Evolutionary conservation across 2,329 filamentous ascomycete species (phyloP).

Genomic region (Cercospora sp.): DNA sequence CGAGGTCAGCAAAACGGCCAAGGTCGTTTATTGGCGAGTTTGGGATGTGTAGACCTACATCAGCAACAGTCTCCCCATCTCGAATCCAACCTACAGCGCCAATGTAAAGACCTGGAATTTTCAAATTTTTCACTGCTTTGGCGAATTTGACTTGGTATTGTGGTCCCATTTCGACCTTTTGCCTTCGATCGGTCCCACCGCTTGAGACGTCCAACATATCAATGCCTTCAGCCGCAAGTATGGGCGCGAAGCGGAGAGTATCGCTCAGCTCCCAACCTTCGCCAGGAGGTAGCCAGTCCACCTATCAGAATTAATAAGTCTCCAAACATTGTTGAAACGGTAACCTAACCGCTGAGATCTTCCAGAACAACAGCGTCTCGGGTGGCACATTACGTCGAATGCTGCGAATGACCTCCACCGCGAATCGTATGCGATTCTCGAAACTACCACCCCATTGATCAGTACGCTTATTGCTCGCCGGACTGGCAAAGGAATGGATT

Average conservation of each 20-base stretch:
- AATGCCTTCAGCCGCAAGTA: background rate
- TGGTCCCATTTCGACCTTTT: background rate
- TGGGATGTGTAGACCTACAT: background rate
- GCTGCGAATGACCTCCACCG: background rate
- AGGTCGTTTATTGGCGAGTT: too few relatives aligned
- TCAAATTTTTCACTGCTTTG: background rate
- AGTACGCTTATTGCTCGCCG: background rate
- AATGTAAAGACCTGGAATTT: background rate
- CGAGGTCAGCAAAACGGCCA: background rate
- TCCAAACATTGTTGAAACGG: background rate
- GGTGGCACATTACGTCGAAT: background rate
- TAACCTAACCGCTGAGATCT: background rate
- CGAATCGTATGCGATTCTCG: background rate
- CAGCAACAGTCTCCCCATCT: background rate
- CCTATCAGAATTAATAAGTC: background rate
- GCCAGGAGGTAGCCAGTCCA: background rate
- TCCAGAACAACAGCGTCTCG: background rate
- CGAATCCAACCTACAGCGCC: background rate
- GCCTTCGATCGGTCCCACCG: background rate
- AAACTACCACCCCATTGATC: background rate
- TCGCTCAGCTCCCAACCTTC: background rate
- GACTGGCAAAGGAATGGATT: background rate
- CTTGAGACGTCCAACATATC: background rate
- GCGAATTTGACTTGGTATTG: background rate
- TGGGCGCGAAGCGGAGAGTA: background rate